A percentile compares a stretch with the other conserved stretches of the same genome.
Conservation (phyloP, 108 stramenopile genomes). For the Cyclotella cryptica region DNA sequence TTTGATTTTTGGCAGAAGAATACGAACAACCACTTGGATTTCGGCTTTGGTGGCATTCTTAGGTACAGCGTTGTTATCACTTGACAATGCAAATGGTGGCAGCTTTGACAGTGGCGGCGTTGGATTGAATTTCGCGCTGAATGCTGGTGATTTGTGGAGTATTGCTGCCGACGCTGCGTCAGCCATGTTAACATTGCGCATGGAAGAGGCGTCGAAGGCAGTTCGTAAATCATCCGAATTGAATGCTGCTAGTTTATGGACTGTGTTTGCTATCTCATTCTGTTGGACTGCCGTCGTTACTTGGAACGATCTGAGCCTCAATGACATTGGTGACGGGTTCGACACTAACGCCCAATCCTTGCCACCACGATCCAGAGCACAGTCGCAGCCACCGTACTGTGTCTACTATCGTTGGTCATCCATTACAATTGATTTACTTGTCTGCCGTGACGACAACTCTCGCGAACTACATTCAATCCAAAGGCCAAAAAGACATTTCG, state of each 20-base stretch:
- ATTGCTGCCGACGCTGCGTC: slow-evolving; percentile 85
- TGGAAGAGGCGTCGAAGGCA: slow-evolving; percentile 71
- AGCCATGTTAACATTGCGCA: slow-evolving; percentile 85
- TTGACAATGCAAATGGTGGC: slow-evolving; percentile 50
- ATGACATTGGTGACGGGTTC: neutral
- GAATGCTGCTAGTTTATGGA: slow-evolving; percentile 79
- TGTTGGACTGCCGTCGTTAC: slow-evolving; percentile 54
- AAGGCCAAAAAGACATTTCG: slow-evolving; percentile 72
- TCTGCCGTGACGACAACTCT: slow-evolving; percentile 77
- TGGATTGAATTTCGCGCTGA: slow-evolving; percentile 39
- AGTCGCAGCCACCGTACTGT: slow-evolving; percentile 30
- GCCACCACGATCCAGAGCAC: slow-evolving; percentile 8
- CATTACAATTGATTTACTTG: slow-evolving; percentile 75
- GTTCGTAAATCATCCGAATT: slow-evolving; percentile 66
- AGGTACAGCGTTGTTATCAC: slow-evolving; percentile 82
- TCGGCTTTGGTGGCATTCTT: slow-evolving; percentile 76
- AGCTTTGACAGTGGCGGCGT: neutral
- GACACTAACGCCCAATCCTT: neutral
- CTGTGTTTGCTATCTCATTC: slow-evolving; percentile 60
- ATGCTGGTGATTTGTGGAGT: slow-evolving; percentile 81
- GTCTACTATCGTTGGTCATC: slow-evolving; percentile 48
- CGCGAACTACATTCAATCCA: slow-evolving; percentile 82
- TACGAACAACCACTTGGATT: slow-evolving; percentile 69
- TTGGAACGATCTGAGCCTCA: neutral
- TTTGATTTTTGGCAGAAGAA: slow-evolving; percentile 64